phyloP scores from a whole-genome alignment of 768 basidiomycete species.

The Mycena pura region DNA sequence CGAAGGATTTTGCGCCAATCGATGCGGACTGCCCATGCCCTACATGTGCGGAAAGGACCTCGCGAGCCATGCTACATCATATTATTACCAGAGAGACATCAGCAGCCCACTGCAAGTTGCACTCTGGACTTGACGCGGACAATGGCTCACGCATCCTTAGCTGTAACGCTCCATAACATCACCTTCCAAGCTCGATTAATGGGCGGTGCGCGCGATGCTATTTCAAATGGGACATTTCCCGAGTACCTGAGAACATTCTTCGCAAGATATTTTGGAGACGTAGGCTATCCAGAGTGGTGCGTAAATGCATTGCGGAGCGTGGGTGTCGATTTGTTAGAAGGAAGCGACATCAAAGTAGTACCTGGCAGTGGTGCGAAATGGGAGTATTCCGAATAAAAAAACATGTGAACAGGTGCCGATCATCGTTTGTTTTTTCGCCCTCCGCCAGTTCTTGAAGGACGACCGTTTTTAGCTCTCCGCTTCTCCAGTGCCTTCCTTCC shows the following conservation, averaged over 20 bases:
- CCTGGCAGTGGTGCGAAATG: conserved; percentile 75
- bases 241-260: conserved; percentile 81
- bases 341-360: conserved; percentile 53
- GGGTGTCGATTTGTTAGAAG: conserved; percentile 81
- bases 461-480: conserved; percentile 81
- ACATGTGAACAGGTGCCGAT: too few species aligned
- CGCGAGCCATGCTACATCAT: conserved; percentile 80
- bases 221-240: conserved; percentile 79
- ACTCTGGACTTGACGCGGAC: conserved; percentile 10
- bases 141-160: conserved; percentile 43
- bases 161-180: conserved; percentile 83
- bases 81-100: conserved; percentile 81
- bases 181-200: conserved; percentile 88
- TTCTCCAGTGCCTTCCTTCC: conserved; percentile 68
- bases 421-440: conserved; percentile 53
- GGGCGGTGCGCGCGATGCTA: conserved; percentile 85
- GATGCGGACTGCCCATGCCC: conserved; percentile 85
- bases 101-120: conserved; percentile 77
- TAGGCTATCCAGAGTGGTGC: conserved; percentile 89
- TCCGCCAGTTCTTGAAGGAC: conserved; percentile 48
- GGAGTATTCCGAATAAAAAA: conserved; percentile 65
- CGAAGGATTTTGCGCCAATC: conserved; percentile 72
- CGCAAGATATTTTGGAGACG: conserved; percentile 72
- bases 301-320: conserved; percentile 84
- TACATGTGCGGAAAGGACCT: conserved; percentile 72